phyloP scores from a whole-genome alignment of 2,329 filamentous ascomycete species.

The Aspergillus amoenus region DNA sequence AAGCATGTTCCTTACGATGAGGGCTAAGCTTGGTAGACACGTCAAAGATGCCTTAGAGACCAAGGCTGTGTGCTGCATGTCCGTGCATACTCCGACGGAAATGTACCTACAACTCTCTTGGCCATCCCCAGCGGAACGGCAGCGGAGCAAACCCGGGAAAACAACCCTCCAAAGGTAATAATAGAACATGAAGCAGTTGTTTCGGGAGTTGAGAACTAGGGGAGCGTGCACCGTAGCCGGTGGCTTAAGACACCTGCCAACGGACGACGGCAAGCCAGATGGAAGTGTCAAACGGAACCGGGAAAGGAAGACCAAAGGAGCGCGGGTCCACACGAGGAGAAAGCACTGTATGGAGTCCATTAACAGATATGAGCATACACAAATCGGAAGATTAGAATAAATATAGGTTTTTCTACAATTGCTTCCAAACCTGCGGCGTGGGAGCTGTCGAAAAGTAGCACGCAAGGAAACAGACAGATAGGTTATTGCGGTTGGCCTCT shows the following conservation, averaged over 20 bases:
- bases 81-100: slow-evolving; percentile 1
- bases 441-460: background rate
- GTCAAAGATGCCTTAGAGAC: background rate
- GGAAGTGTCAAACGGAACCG: slow-evolving; percentile 12
- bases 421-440: background rate
- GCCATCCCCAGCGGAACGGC: slow-evolving; percentile 6
- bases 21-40: slow-evolving; percentile 6
- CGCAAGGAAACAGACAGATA: background rate
- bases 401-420: background rate
- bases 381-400: background rate
- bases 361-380: background rate
- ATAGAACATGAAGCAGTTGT: slow-evolving; percentile 6
- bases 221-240: background rate
- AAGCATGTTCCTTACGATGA: background rate
- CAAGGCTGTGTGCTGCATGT: background rate
- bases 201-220: background rate
- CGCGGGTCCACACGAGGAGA: too few relatives aligned
- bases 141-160: background rate
- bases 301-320: background rate
- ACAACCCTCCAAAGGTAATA: slow-evolving; percentile 2
- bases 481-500: background rate
- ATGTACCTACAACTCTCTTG: background rate
- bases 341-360: background rate
- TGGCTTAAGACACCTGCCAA: slow-evolving; percentile 4
- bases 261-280: slow-evolving; percentile 16